phyloP scores from a whole-genome alignment of 208 protist species.

The Phytomonas francai region DNA sequence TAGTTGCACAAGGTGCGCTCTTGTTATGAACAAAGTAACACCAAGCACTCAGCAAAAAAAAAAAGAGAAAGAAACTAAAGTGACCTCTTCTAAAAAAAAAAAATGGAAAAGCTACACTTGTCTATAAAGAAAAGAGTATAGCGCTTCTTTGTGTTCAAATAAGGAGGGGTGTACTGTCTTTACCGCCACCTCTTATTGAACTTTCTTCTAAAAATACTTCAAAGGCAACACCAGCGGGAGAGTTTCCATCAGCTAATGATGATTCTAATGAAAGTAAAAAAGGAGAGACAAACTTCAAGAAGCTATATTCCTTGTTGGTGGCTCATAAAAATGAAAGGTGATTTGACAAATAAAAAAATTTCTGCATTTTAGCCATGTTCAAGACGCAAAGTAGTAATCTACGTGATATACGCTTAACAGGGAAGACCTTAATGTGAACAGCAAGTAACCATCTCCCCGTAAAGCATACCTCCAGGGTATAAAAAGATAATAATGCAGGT shows the following conservation, averaged over 20 bases:
- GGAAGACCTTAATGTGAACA: background rate
- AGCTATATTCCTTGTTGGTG: background rate
- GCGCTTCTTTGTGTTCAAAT: conserved; percentile 1
- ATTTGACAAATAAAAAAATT: background rate
- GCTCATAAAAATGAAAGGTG: background rate
- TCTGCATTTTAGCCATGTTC: background rate
- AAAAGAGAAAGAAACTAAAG: background rate
- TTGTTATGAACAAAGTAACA: conserved; percentile 1
- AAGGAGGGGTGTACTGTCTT: background rate
- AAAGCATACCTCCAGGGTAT: background rate
- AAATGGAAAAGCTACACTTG: background rate
- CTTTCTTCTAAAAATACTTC: background rate
- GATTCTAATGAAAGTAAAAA: conserved; percentile 9
- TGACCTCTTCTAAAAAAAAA: background rate
- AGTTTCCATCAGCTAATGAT: background rate
- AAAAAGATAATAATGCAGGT: background rate
- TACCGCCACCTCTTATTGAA: background rate
- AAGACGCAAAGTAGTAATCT: background rate
- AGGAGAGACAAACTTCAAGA: background rate
- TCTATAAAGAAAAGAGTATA: background rate
- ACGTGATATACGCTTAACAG: background rate
- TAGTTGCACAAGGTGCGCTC: background rate
- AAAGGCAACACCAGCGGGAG: background rate
- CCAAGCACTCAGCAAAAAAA: background rate
- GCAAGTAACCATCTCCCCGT: background rate